Base-by-base conservation (phyloP, 139 green algal genomes). In the Pleodorina starrii region DNA sequence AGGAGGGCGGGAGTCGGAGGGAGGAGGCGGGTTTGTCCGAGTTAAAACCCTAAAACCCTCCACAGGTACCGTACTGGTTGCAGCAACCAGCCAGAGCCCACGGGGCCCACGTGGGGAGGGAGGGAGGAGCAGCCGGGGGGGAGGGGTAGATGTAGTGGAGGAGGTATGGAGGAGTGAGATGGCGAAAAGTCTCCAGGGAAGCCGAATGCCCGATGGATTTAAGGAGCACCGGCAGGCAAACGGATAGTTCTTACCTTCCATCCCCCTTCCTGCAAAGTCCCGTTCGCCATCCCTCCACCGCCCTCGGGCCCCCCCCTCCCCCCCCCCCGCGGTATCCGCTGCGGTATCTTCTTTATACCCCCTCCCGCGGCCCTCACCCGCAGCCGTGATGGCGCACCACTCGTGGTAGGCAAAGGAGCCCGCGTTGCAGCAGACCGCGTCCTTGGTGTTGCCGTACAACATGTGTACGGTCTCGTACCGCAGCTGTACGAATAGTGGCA, bases 341-440 rank as follows among this genome's bases (percentile, higher is more conserved):
- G 63, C 63, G 48, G 48, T 12, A 10, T 57, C 63, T 27, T 25
- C 25, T 12, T 25, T 32, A 66, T 12, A 66, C 54, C 25, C 54
- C 25, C 54, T 25, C 6, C 3, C 54, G 29, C 54, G 2, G 21
- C 54, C 7, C 54, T 25, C 54, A 66, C 77, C 50, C 51, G 32
- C 32, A n/a, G 77, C 77, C 5, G 77, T 84, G 10, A 71, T 69
- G 9, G 77, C 77, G 35, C 77, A 84, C 77, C 77, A 84, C 77
- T 84, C 42, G 32, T 71, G 29, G 77, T 51, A 84, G 12, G 50
- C 77, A 1, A 84, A 50, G 77, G 7, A 35, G 35, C 77, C 77
- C 5, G 35, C 32, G 1, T 0, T 5, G 46, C 77, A 84, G 50
- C 77, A 84, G 16, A 32, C 50, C 32, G 71, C 32, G 23, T 14